Percentiles rank a stretch among this genome's conserved stretches.
These are phyloP conservation scores for Viridothelium virens DNA, from an alignment of 495 filamentous ascomycete genomes.

Conservation along the genomic window DNA sequence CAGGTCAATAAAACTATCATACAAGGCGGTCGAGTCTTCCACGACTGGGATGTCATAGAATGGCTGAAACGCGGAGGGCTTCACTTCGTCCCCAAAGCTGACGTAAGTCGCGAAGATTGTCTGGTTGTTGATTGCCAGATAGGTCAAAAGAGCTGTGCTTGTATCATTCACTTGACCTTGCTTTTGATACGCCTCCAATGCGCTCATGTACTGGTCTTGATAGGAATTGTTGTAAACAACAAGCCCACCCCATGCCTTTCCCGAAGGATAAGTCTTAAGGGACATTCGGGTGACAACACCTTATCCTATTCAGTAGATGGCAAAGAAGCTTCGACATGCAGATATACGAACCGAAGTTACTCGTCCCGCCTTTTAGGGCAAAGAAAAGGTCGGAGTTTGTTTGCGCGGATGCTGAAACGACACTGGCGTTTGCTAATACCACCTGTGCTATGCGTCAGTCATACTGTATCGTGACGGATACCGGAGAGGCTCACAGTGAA, in stretches of 20 bases:
- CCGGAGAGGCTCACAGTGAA: conserved; percentile 18
- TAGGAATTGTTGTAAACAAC: conserved; percentile 9
- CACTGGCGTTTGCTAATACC: conserved; percentile 23
- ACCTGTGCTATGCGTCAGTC: conserved; percentile 16
- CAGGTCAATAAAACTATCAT: background rate
- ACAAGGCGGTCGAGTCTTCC: background rate
- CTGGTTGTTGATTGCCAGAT: background rate
- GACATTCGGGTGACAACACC: conserved; percentile 33
- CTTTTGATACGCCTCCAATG: background rate
- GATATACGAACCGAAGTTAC: conserved; percentile 34
- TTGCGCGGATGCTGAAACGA: conserved; percentile 25
- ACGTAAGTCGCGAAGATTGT: background rate
- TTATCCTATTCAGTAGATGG: background rate
- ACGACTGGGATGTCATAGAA: background rate
- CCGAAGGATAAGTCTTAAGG: conserved; percentile 23
- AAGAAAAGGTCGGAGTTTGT: conserved; percentile 33
- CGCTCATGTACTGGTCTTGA: background rate
- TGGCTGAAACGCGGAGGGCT: background rate
- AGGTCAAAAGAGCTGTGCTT: background rate
- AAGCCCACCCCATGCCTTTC: conserved; percentile 28
- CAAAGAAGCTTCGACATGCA: background rate
- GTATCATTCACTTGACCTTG: background rate
- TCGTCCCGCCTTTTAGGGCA: conserved; percentile 38
- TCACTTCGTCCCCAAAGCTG: background rate
- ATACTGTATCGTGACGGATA: background rate